phyloP scores from a whole-genome alignment of 441 rosid species.

The Metrosideros polymorpha region DNA sequence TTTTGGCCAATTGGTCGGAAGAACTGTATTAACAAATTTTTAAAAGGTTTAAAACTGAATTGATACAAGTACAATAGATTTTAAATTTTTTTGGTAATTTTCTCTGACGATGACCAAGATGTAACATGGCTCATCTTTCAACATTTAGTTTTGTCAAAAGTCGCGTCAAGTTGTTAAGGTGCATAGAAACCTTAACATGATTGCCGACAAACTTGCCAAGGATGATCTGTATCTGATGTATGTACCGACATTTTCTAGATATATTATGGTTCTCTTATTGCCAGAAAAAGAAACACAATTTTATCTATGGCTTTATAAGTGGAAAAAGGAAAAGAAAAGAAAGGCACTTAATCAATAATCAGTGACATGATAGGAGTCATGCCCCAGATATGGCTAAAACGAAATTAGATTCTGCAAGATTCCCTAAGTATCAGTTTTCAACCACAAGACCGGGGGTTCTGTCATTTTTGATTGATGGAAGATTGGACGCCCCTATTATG shows the following conservation, averaged over 20 bases:
- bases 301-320: background rate
- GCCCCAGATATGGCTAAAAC: background rate
- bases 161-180: background rate
- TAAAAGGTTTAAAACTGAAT: too few relatives aligned
- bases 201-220: background rate
- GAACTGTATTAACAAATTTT: too few relatives aligned
- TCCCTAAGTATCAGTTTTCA: background rate
- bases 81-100: too few relatives aligned
- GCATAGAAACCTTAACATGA: background rate
- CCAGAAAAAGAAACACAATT: background rate
- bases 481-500: background rate
- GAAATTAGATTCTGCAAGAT: background rate
- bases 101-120: too few relatives aligned
- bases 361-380: background rate
- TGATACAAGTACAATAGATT: too few relatives aligned
- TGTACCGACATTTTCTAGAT: background rate
- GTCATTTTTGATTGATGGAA: background rate
- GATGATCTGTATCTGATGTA: background rate
- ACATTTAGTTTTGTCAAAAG: background rate
- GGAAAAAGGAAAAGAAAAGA: background rate
- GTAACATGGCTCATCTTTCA: background rate
- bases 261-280: background rate
- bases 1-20: too few relatives aligned
- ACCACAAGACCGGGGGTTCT: accelerated
- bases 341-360: background rate